Conservation (phyloP, 1,139 yeast genomes). For the Trichomonascaceae sp. region DNA sequence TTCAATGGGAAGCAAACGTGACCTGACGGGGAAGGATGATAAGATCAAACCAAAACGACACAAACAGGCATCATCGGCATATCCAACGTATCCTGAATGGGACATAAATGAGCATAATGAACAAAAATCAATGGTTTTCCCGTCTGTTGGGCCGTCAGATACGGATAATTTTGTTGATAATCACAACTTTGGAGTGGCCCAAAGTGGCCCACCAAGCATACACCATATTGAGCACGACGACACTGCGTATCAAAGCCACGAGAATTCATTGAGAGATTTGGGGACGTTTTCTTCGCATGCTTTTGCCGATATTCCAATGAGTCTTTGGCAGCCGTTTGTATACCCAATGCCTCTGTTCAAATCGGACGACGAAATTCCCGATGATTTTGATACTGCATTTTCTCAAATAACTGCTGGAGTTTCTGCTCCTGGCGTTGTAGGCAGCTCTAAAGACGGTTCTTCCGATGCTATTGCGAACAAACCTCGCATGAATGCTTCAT, state of each 20-base stretch:
- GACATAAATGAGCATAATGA: background rate
- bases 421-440: background rate
- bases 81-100: background rate
- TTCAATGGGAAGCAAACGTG: background rate
- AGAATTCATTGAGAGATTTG: background rate
- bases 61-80: background rate
- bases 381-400: slow-evolving; percentile 19
- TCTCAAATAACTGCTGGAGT: slow-evolving; percentile 15
- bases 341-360: slow-evolving; percentile 5
- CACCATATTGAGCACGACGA: background rate
- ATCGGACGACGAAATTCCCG: slow-evolving; percentile 10
- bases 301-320: slow-evolving; percentile 3
- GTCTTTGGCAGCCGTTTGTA: slow-evolving; percentile 2
- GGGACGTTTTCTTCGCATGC: background rate
- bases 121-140: background rate
- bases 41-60: background rate
- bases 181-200: background rate
- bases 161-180: background rate
- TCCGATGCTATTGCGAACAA: background rate
- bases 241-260: background rate
- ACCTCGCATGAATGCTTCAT: background rate
- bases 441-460: background rate
- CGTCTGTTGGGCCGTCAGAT: background rate
- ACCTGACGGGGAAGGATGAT: background rate
- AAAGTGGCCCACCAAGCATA: background rate